Evolutionary conservation across 495 filamentous ascomycete genomes (phyloP).

Genomic region (Thozetella sp.): DNA sequence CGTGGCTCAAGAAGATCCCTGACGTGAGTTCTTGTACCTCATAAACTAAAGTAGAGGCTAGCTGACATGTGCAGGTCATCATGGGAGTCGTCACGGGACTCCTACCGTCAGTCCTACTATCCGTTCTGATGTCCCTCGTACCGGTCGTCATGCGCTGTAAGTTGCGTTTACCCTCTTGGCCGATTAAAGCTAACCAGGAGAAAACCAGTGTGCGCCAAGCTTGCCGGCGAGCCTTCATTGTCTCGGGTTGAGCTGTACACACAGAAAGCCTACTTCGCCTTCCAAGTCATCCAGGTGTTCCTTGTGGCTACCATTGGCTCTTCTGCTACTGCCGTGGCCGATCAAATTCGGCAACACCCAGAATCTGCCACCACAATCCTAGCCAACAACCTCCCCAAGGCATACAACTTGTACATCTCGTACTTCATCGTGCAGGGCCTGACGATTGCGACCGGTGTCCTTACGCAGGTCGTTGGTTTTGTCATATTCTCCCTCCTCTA

Average conservation of each 20-base stretch:
- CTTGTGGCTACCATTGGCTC: slow-evolving; percentile 81
- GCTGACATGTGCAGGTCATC: too few species aligned
- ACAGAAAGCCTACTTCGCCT: slow-evolving; percentile 92
- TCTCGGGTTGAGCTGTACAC: slow-evolving; percentile 82
- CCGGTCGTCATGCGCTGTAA: slow-evolving; percentile 74
- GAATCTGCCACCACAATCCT: slow-evolving; percentile 62
- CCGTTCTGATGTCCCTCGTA: slow-evolving; percentile 87
- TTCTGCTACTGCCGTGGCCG: slow-evolving; percentile 67
- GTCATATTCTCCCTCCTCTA: slow-evolving; percentile 78
- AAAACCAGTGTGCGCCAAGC: slow-evolving; percentile 63
- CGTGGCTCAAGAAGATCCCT: slow-evolving; percentile 77
- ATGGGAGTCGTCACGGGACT: slow-evolving; percentile 85
- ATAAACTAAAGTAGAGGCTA: too few species aligned
- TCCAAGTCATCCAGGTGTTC: slow-evolving; percentile 96
- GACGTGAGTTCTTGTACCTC: neutral
- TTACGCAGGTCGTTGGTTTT: slow-evolving; percentile 80
- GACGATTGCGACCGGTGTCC: slow-evolving; percentile 71
- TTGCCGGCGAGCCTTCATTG: slow-evolving; percentile 75
- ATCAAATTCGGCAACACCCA: slow-evolving; percentile 68
- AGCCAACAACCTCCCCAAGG: slow-evolving; percentile 72
- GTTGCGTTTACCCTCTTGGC: slow-evolving; percentile 13
- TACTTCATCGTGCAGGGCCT: slow-evolving; percentile 95
- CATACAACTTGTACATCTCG: slow-evolving; percentile 92
- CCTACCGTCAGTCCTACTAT: slow-evolving; percentile 76
- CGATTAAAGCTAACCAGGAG: slow-evolving; percentile 6